Evolutionary conservation across 2,329 filamentous ascomycete species (phyloP).

Genomic region (Stemphylium vesicarium): DNA sequence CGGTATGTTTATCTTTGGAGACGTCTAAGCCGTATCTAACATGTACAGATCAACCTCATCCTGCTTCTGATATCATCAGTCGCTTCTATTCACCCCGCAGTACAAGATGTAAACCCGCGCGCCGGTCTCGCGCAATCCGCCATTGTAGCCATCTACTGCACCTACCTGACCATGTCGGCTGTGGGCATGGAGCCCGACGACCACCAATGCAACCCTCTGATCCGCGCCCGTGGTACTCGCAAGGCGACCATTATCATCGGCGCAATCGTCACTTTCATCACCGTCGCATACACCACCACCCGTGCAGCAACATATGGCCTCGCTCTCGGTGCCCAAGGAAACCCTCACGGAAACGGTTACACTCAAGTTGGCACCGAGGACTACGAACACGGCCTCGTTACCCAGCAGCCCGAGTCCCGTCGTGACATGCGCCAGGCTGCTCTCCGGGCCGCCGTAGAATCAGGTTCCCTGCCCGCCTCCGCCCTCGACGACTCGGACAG

Average conservation of each 20-base stretch:
- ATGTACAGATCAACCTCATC: slow-evolving; percentile 74
- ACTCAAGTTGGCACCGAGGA: slow-evolving; percentile 69
- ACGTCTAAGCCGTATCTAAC: slow-evolving; percentile 1
- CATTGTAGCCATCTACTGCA: slow-evolving; percentile 98
- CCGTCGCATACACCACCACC: slow-evolving; percentile 96
- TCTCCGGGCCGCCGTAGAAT: slow-evolving; percentile 88
- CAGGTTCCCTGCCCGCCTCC: slow-evolving; percentile 88
- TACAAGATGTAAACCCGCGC: slow-evolving; percentile 91
- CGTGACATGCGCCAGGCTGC: slow-evolving; percentile 93
- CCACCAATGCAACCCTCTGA: slow-evolving; percentile 89
- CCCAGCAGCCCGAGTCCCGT: slow-evolving; percentile 78
- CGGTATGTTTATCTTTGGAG: slow-evolving; percentile 53
- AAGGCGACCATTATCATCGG: slow-evolving; percentile 91
- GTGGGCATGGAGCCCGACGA: slow-evolving; percentile 99
- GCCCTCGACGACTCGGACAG: slow-evolving; percentile 78
- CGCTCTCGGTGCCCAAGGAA: slow-evolving; percentile 69
- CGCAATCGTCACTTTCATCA: slow-evolving; percentile 94
- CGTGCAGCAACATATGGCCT: slow-evolving; percentile 91
- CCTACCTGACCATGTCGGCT: slow-evolving; percentile 96
- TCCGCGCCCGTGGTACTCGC: slow-evolving; percentile 83
- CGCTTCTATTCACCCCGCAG: slow-evolving; percentile 84
- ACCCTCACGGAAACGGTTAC: slow-evolving; percentile 61
- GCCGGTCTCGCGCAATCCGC: slow-evolving; percentile 96
- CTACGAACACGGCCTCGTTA: slow-evolving; percentile 83
- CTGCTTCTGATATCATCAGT: slow-evolving; percentile 80